A percentile compares a stretch with the other conserved stretches of the same genome.
These are phyloP conservation scores for Hemisphaericaspora subhashii DNA, from an alignment of 1,139 yeast species.

Conservation along the genomic window DNA sequence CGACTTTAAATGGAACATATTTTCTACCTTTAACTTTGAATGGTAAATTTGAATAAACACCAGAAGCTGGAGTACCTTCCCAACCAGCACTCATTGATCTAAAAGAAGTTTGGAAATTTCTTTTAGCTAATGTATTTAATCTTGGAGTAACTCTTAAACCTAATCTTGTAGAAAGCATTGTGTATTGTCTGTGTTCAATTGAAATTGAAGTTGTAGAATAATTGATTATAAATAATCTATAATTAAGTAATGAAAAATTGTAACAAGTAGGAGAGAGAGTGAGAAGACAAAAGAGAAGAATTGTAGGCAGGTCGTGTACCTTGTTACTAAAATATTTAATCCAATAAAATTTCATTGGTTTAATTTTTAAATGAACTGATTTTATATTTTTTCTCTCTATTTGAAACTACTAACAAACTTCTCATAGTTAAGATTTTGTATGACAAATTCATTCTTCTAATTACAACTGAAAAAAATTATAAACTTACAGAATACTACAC, in stretches of 20 bases:
- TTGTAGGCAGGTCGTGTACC: conserved; percentile 5
- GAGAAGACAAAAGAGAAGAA: conserved; percentile 1
- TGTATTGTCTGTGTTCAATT: conserved; percentile 2
- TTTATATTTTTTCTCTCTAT: conserved; percentile 6
- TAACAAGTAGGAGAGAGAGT: neutral
- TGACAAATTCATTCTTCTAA: too few species aligned
- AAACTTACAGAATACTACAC: neutral
- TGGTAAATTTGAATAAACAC: conserved; percentile 89
- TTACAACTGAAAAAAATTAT: neutral
- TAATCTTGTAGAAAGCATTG: conserved; percentile 18
- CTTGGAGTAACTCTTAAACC: conserved; percentile 37
- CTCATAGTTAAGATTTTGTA: too few species aligned
- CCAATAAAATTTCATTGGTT: conserved; percentile 20
- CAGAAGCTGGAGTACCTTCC: conserved; percentile 65
- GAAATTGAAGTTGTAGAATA: neutral
- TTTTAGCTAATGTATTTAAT: conserved; percentile 19
- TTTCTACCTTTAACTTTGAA: conserved; percentile 91
- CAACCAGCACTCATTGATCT: conserved; percentile 35
- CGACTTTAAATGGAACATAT: conserved; percentile 72
- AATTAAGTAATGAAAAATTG: too few species aligned
- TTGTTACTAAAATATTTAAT: conserved; percentile 5
- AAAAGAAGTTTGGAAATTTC: conserved; percentile 43
- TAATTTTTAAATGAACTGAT: conserved; percentile 20
- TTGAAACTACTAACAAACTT: neutral
- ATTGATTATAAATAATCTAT: too few species aligned